phyloP scores from a whole-genome alignment of 2,329 filamentous ascomycete species.

The Trichophyton benhamiae region DNA sequence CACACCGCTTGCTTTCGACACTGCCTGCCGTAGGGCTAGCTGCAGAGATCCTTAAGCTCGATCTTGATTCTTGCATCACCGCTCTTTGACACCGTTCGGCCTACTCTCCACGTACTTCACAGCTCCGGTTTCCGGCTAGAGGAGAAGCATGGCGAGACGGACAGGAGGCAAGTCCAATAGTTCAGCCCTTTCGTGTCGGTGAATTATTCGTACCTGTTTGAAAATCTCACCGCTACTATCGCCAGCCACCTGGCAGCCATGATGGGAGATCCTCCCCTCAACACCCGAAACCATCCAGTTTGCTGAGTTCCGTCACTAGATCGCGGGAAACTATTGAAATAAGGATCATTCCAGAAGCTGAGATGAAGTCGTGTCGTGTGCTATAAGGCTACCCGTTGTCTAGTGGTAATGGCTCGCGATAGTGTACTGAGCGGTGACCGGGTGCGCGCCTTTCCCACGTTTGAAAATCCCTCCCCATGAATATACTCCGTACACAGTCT shows the following conservation, averaged over 20 bases:
- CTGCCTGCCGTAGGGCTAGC: too few species aligned
- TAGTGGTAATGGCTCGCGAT: neutral
- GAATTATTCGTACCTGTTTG: neutral
- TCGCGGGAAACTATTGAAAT: neutral
- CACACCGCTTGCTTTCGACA: too few species aligned
- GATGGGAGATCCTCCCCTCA: neutral
- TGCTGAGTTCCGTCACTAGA: neutral
- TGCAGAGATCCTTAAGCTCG: too few species aligned
- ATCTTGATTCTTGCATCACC: too few species aligned
- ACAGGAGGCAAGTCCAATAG: neutral
- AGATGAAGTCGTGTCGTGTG: neutral
- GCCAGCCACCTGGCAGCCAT: neutral
- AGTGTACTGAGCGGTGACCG: neutral
- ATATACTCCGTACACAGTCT: neutral
- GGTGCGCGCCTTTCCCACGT: neutral
- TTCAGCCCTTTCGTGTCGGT: neutral
- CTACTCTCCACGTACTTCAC: neutral
- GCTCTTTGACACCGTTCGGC: too few species aligned
- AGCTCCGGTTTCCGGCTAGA: neutral
- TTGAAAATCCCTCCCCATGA: neutral
- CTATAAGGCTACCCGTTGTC: neutral
- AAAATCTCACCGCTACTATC: conserved; percentile 1
- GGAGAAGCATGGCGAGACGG: neutral
- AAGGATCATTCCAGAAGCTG: neutral
- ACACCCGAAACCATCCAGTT: neutral